Conservation (phyloP, 345 rosid genomes). For the Citrus sinensis region DVS_A1.0 CM039162.1:12094001-12094500, state of each 20-base stretch:
- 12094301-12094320: neutral
- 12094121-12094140: neutral
- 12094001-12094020: neutral
- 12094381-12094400: conserved; percentile 8
- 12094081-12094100: neutral
- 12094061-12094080: neutral
- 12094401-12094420: conserved; percentile 46
- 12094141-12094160: neutral
- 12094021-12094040: neutral
- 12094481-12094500: neutral
- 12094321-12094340: neutral
- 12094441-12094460: conserved; percentile 64
- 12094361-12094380: neutral
- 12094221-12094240: no score
- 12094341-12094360: neutral
- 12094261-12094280: no score
- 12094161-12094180: neutral
- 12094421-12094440: conserved; percentile 45
- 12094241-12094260: no score
- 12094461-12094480: conserved; percentile 49
- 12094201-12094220: no score
- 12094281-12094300: neutral
- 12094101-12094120: neutral
- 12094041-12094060: no score
- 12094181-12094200: neutral